phyloP scores from a whole-genome alignment of 2,329 filamentous ascomycete genomes.

The Colletotrichum siamense region DNA sequence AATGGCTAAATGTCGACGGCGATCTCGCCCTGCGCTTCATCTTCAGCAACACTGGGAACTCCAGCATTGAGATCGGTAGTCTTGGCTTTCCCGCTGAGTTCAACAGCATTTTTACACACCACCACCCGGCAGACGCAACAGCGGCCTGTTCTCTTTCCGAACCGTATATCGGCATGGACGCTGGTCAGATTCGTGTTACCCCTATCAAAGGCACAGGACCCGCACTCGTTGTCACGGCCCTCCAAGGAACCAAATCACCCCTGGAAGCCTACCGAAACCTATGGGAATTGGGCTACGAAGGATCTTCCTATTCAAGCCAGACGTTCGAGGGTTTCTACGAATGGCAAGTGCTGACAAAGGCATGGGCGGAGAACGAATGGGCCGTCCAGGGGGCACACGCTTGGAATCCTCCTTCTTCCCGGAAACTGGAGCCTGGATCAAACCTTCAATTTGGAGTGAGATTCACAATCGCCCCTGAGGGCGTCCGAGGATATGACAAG shows the following conservation, averaged over 20 bases:
- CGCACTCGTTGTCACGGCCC: conserved; percentile 59
- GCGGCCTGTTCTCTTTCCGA: conserved; percentile 60
- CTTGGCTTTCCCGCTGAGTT: conserved; percentile 65
- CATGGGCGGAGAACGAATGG: conserved; percentile 64
- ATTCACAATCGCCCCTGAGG: not conserved
- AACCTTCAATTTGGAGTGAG: conserved; percentile 52
- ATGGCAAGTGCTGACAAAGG: conserved; percentile 60
- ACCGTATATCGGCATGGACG: conserved; percentile 64
- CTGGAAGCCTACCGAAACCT: conserved; percentile 55
- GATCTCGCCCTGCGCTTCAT: conserved; percentile 59
- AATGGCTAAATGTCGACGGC: conserved; percentile 53
- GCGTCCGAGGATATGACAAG: not conserved
- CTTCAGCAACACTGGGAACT: conserved; percentile 47
- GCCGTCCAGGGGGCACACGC: conserved; percentile 36
- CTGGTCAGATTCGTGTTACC: conserved; percentile 60
- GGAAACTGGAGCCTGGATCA: conserved; percentile 47
- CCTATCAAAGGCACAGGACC: conserved; percentile 56
- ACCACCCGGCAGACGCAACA: conserved; percentile 52
- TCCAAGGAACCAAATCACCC: conserved; percentile 31
- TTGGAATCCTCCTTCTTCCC: conserved; percentile 61
- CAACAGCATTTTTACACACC: conserved; percentile 65
- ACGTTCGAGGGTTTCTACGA: conserved; percentile 67
- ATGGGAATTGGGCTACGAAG: conserved; percentile 49
- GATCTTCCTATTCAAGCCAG: conserved; percentile 53
- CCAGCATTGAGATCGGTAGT: conserved; percentile 56